Evolutionary conservation across 345 rosid genomes (phyloP), one percentile per base, ranked within the genome.

Genomic region (Dipteronia dyeriana): DNA sequence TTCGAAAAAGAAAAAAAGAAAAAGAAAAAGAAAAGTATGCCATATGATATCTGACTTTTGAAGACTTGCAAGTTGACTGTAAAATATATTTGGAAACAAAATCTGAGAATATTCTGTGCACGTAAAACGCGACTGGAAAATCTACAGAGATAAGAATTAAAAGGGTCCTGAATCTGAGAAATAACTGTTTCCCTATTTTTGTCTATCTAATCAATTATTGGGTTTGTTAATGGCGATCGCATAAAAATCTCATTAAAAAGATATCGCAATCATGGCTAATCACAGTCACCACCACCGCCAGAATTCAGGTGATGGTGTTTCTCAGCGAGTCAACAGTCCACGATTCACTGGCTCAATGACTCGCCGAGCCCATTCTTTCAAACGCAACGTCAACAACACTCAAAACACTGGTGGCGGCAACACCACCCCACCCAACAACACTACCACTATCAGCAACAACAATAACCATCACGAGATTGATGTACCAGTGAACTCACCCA

Each of bases 291-390:
- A 82, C 77, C 77, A 77, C 71, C 85, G 79, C 85, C 72, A 59
- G 26, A 59, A 59, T 59, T 59, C 63, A n/a, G 83, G 73, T 79
- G 98, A 87, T 85, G 99, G 91, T 71, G 94, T 93, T 57, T 82
- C 97, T 59, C 97, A 85, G 68, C 82, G 89, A 56, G 89, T 92
- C 70, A 90, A 86, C 71, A 95, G 98, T 76, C 99, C 98, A 5
- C 95, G 99, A 9, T 92, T 92, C 85, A 84, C 94, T 19, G 97
- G 97, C 38, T 86, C 90, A 26, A 89, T 94, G 95, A 92, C 95
- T 68, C 97, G 97, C 73, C 97, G 99, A 38, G 85, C 94, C 73
- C 94, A 84, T 56, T 96, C 98, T 0, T 96, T 94, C 86, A 96
- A 96, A 87, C 95, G 97, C 79, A 85, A 76, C 77, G 78, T 83